Evolutionary conservation across 768 basidiomycete genomes (phyloP), one percentile per base, ranked within the genome.

Genomic region (Naematelia aurantialba): DNA sequence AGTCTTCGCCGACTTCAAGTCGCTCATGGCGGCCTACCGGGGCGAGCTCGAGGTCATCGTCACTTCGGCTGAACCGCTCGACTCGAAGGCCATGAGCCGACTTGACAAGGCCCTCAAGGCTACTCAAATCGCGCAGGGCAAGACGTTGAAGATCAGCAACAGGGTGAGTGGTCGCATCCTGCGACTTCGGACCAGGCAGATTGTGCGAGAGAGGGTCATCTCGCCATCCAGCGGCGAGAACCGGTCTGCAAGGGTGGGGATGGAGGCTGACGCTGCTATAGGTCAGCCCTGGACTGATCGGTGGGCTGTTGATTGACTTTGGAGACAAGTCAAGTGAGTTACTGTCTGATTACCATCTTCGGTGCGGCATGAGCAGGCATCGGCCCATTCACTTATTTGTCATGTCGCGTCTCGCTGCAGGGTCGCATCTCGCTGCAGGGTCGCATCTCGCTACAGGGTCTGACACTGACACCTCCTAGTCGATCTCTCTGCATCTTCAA

Each of bases 231-330:
- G n/a, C n/a, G n/a, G n/a, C n/a, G n/a, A n/a, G n/a, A n/a, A n/a
- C n/a, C n/a, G n/a, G n/a, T n/a, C n/a, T n/a, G 25, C 39, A 13
- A 45, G 45, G 27, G 31, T 39, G 26, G 50, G 22, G 30, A 19
- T n/a, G 45, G 14, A 1, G 44, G 63, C 55, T 67, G 52, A 52
- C 29, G 30, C 22, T 55, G 31, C 62, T 27, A n/a, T 60, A 94
- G 91, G 88, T 97, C 73, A 92, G 97, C 81, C 86, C 91, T 45
- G 80, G 85, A n/a, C 81, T 97, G 58, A 79, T 98, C 62, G 96
- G 94, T 58, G 96, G 96, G 52, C 78, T 98, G 59, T 83, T 97
- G 61, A 87, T 99, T 50, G 96, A 99, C 80, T 91, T 99, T 74
- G 94, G 92, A 63, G 96, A 97, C 82, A 94, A 94, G 82, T 91